These are phyloP conservation scores for Neofusicoccum ribis DNA, from an alignment of 2,329 filamentous ascomycete species.

Conservation along the genomic window DNA sequence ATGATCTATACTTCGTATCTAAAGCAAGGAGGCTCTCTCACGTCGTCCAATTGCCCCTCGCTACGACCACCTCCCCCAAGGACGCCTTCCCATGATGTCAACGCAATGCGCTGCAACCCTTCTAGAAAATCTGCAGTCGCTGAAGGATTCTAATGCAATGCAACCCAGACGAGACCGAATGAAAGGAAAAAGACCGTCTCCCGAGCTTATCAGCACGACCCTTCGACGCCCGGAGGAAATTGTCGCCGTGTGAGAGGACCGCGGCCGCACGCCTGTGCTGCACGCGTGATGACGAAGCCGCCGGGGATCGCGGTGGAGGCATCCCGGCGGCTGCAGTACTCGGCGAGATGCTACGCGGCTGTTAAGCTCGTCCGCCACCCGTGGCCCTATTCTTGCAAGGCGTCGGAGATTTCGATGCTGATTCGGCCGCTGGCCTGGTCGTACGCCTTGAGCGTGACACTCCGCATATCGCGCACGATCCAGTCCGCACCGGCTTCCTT, in stretches of 20 bases:
- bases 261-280: background rate
- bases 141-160: slow-evolving; percentile 31
- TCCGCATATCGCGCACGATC: slow-evolving; percentile 77
- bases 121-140: slow-evolving; percentile 30
- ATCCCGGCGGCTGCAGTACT: slow-evolving; percentile 7
- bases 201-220: slow-evolving; percentile 2
- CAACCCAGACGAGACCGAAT: slow-evolving; percentile 29
- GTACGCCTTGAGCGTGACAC: slow-evolving; percentile 63
- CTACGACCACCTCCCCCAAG: background rate
- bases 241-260: slow-evolving; percentile 6
- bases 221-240: background rate
- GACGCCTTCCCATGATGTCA: slow-evolving; percentile 16
- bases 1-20: slow-evolving; percentile 15
- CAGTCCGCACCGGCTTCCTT: slow-evolving; percentile 79
- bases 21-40: slow-evolving; percentile 13
- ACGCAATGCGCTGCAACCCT: slow-evolving; percentile 32
- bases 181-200: background rate
- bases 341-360: background rate
- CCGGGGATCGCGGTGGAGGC: background rate
- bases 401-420: slow-evolving; percentile 67
- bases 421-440: slow-evolving; percentile 59
- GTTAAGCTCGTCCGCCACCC: slow-evolving; percentile 2
- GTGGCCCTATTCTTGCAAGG: slow-evolving; percentile 42
- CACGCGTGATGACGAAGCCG: slow-evolving; percentile 11
- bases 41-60: slow-evolving; percentile 14